Base-by-base conservation (phyloP, 1,139 yeast species). In the Debaryomycetaceae sp. region DNA sequence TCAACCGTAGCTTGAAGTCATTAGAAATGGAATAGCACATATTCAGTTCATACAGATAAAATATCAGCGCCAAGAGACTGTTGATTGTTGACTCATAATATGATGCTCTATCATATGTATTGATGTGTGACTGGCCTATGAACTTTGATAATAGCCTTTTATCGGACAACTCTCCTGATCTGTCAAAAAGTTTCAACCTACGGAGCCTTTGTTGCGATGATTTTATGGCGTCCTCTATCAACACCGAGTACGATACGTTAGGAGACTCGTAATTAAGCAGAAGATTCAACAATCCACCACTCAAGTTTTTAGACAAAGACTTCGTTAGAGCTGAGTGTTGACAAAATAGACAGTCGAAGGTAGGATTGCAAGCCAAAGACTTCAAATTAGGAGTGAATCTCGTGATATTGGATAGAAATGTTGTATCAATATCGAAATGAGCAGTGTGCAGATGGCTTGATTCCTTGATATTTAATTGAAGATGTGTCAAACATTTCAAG, bases 341-440 rank as follows among this genome's bases (percentile, higher is more conserved):
- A 41, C 62, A 57, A 24, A 48, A 45, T 8, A 54, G 45, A 42
- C 62, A 57, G 42, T 57, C 56, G 24, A 49, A 46, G 3, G 59
- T 54, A 5, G 60, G 61, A 13, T 41, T 46, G 5, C 52, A 42
- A 5, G 53, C 51, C 33, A 57, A 44, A 6, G 45, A 41, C 8
- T 39, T 39, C n/a, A 58, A 46, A 40, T 43, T 47, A 14, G 51
- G 51, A 2, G 59, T 54, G 17, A 23, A 39, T 6, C 33, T 39
- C 2, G 59, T 48, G 24, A 57, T 20, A 8, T 45, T 43, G 11
- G 49, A 49, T 8, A 55, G 42, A 20, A 57, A 47, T 9, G 58
- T 50, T 24, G 41, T 29, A 6, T 37, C 14, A 5, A 27, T 20
- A n/a, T 42, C 44, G 6, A 33, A 42, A 38, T 56, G 62, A 5